Base-by-base conservation (phyloP, 129 eudicot genomes). In the Pulicaria dysenterica region DNA sequence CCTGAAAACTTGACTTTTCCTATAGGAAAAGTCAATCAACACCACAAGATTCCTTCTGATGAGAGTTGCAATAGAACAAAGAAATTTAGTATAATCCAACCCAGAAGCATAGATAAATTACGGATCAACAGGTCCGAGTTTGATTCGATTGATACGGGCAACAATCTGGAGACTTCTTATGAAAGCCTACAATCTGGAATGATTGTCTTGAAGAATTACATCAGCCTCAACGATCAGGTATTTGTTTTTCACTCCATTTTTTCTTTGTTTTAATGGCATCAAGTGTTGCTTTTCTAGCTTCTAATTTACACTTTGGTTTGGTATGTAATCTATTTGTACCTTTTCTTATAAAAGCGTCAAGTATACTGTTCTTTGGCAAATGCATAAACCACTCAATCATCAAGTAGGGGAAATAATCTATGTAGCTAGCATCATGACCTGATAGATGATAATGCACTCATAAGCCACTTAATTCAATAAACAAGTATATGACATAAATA, bases 181-280 rank as follows among this genome's bases (percentile, higher is more conserved):
- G 16, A 74, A 74, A 41, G 83, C 16, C 76, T 85, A 48, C 49
- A 79, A 69, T 77, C 90, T 40, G 94, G 90, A 76, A 85, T 88
- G 90, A 72, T 88, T 31, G 75, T 85, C 17, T 72, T 88, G 11
- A 85, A 82, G 73, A 57, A 49, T 13, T 88, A 77, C 63, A 11
- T 88, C 47, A 67, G 77, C 64, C 49, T 66, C 1, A 4, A 24
- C 6, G 76, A 80, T 43, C 90, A 88, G 94, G 94, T 88, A 66
- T 46, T 41, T 31, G 11, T 54, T 57, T 13, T 24, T 2, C 31
- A 24, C 31, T 24, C 31, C 31, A 24, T 24, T 24, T 24, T 24
- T 24, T 24, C 31, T 24, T 24, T 24, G 31, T 24, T 24, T 2
- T 24, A 2, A 24, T n/a, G n/a, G n/a, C n/a, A n/a, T n/a, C n/a